Conservation (phyloP, 305 asterid species). For the Solanum hybrid region DNA sequence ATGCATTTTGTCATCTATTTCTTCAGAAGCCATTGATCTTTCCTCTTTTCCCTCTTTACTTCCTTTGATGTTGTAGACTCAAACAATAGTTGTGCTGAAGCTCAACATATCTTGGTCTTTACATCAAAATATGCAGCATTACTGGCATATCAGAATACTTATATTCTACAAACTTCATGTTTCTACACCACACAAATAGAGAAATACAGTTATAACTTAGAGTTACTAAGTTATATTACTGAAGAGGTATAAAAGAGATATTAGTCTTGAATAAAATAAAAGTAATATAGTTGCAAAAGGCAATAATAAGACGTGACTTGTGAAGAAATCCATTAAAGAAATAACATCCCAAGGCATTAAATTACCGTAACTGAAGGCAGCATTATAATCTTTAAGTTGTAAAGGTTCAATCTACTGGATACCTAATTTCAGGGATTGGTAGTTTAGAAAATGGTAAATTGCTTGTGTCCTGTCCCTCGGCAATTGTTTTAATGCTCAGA, state of each 20-base stretch:
- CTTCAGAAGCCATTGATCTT: neutral
- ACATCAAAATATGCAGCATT: neutral
- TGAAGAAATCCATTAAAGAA: neutral
- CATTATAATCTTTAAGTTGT: neutral
- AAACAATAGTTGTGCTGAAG: neutral
- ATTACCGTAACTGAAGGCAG: neutral
- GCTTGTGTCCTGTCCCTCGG: neutral
- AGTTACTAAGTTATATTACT: neutral
- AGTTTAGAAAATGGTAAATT: neutral
- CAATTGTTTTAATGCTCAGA: neutral
- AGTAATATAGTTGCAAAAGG: neutral
- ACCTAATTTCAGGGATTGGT: neutral
- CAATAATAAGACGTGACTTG: neutral
- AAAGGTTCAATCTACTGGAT: slow-evolving; percentile 4
- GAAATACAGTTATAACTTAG: neutral
- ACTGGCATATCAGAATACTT: neutral
- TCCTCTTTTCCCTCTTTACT: neutral
- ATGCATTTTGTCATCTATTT: neutral
- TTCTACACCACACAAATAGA: neutral
- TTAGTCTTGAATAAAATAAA: neutral
- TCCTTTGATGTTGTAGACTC: neutral
- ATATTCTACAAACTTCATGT: neutral
- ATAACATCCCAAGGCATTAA: neutral
- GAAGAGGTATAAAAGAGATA: neutral
- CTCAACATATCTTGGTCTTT: neutral